A percentile compares a stretch with the other conserved stretches of the same genome.
Evolutionary conservation across 2,329 filamentous ascomycete genomes (phyloP).

Genomic region (Aspergillus intermedius): DNA sequence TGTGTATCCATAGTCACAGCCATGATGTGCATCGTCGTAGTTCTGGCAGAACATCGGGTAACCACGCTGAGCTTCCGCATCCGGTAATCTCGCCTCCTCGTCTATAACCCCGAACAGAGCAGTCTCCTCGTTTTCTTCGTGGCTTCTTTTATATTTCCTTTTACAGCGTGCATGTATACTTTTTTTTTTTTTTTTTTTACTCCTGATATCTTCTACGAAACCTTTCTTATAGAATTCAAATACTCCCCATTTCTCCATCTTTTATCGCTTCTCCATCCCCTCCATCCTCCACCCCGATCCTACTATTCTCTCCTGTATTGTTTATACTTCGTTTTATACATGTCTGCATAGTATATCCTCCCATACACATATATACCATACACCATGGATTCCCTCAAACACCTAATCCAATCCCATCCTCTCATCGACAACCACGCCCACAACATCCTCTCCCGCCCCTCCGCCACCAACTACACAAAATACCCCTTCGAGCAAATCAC

Average conservation of each 20-base stretch:
- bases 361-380: not conserved
- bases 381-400: slow-evolving; percentile 24
- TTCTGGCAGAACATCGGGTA: not conserved
- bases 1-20: not conserved
- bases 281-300: not conserved
- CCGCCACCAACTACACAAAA: slow-evolving; percentile 25
- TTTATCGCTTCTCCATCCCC: not conserved
- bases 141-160: not conserved
- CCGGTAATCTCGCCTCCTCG: not conserved
- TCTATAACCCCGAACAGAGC: not conserved
- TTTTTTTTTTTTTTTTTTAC: not conserved
- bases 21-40: not conserved
- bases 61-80: not conserved
- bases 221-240: not conserved
- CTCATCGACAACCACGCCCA: slow-evolving; percentile 46
- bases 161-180: not conserved
- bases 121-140: not conserved
- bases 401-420: slow-evolving; percentile 34
- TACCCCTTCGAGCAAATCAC: slow-evolving; percentile 57
- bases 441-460: slow-evolving; percentile 33
- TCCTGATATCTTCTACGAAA: not conserved
- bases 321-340: not conserved
- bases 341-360: not conserved
- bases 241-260: not conserved
- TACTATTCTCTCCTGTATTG: slow-evolving; percentile 1